Evolutionary conservation across 192 early-diverging fungal genomes (phyloP).

Genomic region (Entomortierella parvispora): DNA sequence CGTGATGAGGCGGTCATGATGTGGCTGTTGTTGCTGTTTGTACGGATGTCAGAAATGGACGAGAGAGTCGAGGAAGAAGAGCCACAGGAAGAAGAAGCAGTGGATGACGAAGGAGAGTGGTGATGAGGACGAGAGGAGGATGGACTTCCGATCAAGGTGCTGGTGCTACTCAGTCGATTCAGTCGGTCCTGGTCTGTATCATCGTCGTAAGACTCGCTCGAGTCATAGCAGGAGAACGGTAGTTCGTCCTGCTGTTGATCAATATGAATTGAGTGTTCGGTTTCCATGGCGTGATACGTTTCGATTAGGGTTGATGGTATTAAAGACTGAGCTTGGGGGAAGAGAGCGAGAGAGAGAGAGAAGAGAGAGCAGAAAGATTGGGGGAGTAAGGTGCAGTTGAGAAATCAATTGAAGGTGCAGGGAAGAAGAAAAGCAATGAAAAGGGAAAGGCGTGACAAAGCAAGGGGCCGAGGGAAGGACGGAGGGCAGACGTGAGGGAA

Average conservation of each 20-base stretch:
- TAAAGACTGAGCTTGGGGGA: background rate
- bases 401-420: no score
- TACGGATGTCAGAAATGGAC: background rate
- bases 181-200: constrained; percentile 12
- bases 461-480: background rate
- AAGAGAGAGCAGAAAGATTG: no score
- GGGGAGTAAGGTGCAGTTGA: no score
- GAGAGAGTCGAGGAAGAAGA: constrained; percentile 5
- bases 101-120: background rate
- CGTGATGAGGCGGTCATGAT: no score
- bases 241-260: no score
- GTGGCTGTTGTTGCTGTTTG: background rate
- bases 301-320: background rate
- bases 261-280: no score
- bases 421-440: no score
- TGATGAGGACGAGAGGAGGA: constrained; percentile 3
- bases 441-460: no score
- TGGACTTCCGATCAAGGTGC: constrained; percentile 25
- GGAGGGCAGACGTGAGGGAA: background rate
- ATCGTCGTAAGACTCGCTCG: constrained; percentile 10
- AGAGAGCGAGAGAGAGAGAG: no score
- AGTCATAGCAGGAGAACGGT: constrained; percentile 11
- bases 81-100: constrained; percentile 1
- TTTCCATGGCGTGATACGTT: no score
- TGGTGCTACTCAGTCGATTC: constrained; percentile 26